Base-by-base conservation (phyloP, 208 protist genomes). In the Crithidia mellificae region DNA sequence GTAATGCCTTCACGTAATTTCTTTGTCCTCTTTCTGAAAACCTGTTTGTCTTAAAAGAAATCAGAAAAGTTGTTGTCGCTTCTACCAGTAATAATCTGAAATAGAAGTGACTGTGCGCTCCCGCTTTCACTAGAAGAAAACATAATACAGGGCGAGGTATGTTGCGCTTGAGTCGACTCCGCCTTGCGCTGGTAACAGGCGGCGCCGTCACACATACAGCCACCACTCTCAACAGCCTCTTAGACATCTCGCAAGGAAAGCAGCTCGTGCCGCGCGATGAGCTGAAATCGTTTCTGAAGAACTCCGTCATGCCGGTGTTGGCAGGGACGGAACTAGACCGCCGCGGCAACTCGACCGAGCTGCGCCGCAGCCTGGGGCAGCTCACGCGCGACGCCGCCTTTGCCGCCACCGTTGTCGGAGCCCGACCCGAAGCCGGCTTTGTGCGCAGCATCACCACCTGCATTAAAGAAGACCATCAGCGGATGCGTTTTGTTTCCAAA, bases 351-450 rank as follows among this genome's bases (percentile, higher is more conserved):
- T 79, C 67, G 3, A 59, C 38, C 1, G 77, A 83, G 38, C 72
- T 92, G 50, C 81, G 84, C 2, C 71, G 67, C 7, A 67, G 64
- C n/a, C 63, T 94, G n/a, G 63, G 81, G 2, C 81, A 89, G 57
- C 75, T 96, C 43, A 65, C 87, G 0, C 88, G 89, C 20, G 87
- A 96, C 53, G 76, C 88, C 2, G 77, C 87, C 49, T 94, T 93
- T 57, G 81, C 88, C 3, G 88, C 87, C 14, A 49, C 75, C 53
- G 76, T 94, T 14, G 22, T 96, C 1, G 53, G 59, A 8, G 91
- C 87, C 0, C 70, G 68, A 1, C 85, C 87, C 6, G 72, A 64
- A 1, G 77, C 83, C 4, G 38, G 65, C 34, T 94, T 88, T 62
- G 73, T 96, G 24, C 77, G 39, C 17, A 52, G 65, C 6, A 29